Percentiles rank a stretch among this genome's conserved stretches.
Conservation (phyloP, 306 rosid genomes). For the Trichosanthes truncata region DNA sequence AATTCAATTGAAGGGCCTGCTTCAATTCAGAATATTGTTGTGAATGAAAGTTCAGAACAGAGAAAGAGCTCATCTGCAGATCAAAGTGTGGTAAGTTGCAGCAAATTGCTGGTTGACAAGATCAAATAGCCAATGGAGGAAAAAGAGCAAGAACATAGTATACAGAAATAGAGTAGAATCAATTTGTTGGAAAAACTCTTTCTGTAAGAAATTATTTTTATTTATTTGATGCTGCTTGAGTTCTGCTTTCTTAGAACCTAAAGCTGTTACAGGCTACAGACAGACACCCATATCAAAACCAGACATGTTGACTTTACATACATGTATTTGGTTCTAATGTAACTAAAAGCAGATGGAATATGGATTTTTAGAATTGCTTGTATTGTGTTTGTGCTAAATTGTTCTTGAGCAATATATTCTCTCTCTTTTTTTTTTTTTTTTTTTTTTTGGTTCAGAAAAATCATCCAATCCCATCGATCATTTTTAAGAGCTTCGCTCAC, state of each 20-base stretch:
- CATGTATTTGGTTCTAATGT: conserved; percentile 7
- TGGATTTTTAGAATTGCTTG: neutral
- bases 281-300: neutral
- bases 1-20: conserved; percentile 39
- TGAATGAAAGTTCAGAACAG: conserved; percentile 16
- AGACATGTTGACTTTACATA: neutral
- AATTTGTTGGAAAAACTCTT: neutral
- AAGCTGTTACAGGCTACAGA: neutral
- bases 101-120: conserved; percentile 9
- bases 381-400: neutral
- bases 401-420: neutral
- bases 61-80: conserved; percentile 17
- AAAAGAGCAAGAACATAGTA: neutral
- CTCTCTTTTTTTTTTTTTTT: neutral
- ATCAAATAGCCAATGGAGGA: neutral
- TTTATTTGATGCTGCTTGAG: conserved; percentile 4
- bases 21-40: conserved; percentile 8
- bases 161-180: neutral
- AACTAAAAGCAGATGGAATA: neutral
- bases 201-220: neutral
- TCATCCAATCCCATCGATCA: neutral
- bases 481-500: no score
- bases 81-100: conserved; percentile 17
- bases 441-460: neutral
- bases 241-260: conserved; percentile 11